These are phyloP conservation scores for Heterobasidion parviporum DNA, from an alignment of 1,284 basidiomycete species.

Conservation along the genomic window DNA sequence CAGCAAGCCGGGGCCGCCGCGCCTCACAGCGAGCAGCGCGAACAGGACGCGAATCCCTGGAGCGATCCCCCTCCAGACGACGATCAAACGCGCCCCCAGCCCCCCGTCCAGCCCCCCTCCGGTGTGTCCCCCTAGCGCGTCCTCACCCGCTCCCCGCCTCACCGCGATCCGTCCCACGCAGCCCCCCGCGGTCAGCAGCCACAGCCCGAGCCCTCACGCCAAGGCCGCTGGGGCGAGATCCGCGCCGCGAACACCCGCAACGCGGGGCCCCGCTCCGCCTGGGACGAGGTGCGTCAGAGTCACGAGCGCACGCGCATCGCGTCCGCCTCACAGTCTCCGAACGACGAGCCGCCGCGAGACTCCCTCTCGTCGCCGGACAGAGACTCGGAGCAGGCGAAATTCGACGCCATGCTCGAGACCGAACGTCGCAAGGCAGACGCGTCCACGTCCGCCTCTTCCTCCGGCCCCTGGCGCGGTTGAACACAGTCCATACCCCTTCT, in stretches of 20 bases:
- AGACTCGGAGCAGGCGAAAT: conserved; percentile 41
- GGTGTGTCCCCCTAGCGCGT: no score
- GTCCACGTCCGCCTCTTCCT: neutral
- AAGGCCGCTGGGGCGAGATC: conserved; percentile 55
- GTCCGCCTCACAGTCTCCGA: conserved; percentile 10
- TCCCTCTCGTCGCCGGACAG: conserved; percentile 12
- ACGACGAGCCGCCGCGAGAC: conserved; percentile 2
- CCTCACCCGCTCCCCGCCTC: no score
- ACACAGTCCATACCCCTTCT: neutral
- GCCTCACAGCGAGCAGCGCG: neutral
- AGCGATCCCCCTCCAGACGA: neutral
- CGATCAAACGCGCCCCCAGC: no score
- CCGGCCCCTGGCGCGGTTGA: no score
- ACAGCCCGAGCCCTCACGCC: conserved; percentile 15
- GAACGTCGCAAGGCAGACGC: conserved; percentile 32
- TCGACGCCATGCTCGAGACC: conserved; percentile 50
- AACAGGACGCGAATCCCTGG: neutral
- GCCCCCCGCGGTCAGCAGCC: conserved; percentile 8
- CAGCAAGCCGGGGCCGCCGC: conserved; percentile 1
- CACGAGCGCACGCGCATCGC: conserved; percentile 32
- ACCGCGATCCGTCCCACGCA: neutral
- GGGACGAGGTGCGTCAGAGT: conserved; percentile 57
- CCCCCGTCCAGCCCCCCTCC: no score
- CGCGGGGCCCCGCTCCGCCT: conserved; percentile 41
- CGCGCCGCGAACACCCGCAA: conserved; percentile 41